phyloP scores from a whole-genome alignment of 2,329 filamentous ascomycete species.

The Curvularia eragrostidis region DNA sequence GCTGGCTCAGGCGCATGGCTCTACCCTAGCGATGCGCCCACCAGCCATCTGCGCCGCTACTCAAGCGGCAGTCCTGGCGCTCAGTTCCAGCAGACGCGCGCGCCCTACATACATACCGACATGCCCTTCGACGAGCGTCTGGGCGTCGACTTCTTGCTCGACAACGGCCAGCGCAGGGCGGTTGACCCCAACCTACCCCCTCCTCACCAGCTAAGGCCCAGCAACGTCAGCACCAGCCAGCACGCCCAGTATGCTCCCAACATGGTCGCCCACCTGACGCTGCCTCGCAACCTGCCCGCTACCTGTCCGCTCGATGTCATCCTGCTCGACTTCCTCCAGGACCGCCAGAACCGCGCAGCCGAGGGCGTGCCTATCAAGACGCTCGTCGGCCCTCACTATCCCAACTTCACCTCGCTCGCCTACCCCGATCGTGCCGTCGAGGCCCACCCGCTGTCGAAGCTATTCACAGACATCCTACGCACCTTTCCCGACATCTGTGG shows the following conservation, averaged over 20 bases:
- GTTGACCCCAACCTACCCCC: slow-evolving; percentile 52
- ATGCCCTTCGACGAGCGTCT: slow-evolving; percentile 64
- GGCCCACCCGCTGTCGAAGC: slow-evolving; percentile 79
- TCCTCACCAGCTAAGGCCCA: slow-evolving; percentile 47
- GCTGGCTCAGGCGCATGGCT: slow-evolving; percentile 38
- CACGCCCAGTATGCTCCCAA: slow-evolving; percentile 39
- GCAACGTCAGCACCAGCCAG: slow-evolving; percentile 31
- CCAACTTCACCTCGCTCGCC: slow-evolving; percentile 78
- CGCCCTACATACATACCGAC: slow-evolving; percentile 28
- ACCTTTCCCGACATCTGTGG: slow-evolving; percentile 81
- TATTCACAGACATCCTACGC: slow-evolving; percentile 83
- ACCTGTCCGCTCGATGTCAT: slow-evolving; percentile 81
- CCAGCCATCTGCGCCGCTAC: slow-evolving; percentile 45
- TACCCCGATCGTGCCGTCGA: slow-evolving; percentile 69
- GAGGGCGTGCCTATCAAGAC: slow-evolving; percentile 70
- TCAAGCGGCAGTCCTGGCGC: slow-evolving; percentile 47
- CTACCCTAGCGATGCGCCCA: slow-evolving; percentile 40
- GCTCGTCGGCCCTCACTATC: slow-evolving; percentile 78
- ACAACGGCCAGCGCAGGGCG: slow-evolving; percentile 56
- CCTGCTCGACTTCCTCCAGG: slow-evolving; percentile 78
- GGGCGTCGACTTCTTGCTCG: slow-evolving; percentile 74
- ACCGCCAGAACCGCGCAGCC: slow-evolving; percentile 69
- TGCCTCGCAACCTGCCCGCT: slow-evolving; percentile 64
- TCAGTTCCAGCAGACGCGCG: slow-evolving; percentile 53
- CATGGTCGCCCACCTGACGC: slow-evolving; percentile 43